Conservation (phyloP, 78 protist genomes). For the Mantamonas sphyraenae region DNA sequence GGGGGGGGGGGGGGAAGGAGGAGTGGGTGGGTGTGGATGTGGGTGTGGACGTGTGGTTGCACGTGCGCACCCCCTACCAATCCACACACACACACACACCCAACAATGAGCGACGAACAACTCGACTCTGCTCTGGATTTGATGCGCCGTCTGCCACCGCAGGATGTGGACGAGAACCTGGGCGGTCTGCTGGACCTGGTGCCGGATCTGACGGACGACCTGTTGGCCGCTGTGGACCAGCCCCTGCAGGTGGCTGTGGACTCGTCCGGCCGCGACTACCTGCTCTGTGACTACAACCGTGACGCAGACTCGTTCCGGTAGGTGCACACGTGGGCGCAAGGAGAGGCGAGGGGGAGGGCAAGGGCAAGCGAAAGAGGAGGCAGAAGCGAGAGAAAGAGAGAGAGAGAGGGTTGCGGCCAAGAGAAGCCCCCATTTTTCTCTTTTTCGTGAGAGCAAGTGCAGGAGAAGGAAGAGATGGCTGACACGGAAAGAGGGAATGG, state of each 20-base stretch:
- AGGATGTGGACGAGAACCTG: slow-evolving; percentile 67
- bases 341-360: too few species aligned
- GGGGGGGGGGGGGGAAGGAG: too few species aligned
- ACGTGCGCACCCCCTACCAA: too few species aligned
- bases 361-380: too few species aligned
- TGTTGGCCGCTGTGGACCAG: slow-evolving; percentile 84
- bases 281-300: slow-evolving; percentile 94
- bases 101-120: slow-evolving; percentile 61
- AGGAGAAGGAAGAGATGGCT: too few species aligned
- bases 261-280: slow-evolving; percentile 53
- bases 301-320: slow-evolving; percentile 95
- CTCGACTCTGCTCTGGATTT: slow-evolving; percentile 83
- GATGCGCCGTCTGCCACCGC: slow-evolving; percentile 86
- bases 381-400: too few species aligned
- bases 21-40: too few species aligned
- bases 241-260: slow-evolving; percentile 84
- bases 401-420: too few species aligned
- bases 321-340: neutral
- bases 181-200: slow-evolving; percentile 73
- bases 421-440: too few species aligned
- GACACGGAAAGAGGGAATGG: neutral
- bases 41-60: too few species aligned
- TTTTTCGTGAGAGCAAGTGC: neutral
- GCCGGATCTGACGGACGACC: slow-evolving; percentile 90
- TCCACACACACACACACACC: too few species aligned